A percentile compares a stretch with the other conserved stretches of the same genome.
These are phyloP conservation scores for Phytophthora agathidicida DNA, from an alignment of 352 stramenopile genomes.

Conservation along the genomic window DNA sequence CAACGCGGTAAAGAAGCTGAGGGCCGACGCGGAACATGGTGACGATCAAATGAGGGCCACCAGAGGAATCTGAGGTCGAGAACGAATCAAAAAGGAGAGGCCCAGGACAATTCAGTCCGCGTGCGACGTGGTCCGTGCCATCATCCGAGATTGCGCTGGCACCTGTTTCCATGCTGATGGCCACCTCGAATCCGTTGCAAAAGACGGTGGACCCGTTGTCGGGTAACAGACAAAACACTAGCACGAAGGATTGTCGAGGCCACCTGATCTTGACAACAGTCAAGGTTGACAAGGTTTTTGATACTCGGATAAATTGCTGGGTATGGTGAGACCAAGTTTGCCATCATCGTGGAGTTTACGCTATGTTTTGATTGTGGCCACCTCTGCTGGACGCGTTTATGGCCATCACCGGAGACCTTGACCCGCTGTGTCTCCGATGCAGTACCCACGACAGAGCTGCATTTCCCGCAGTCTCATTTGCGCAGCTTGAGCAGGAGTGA, in stretches of 20 bases:
- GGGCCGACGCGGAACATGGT: slow-evolving; percentile 23
- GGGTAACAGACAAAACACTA: not conserved
- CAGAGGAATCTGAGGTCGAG: slow-evolving; percentile 24
- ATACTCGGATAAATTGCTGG: slow-evolving; percentile 2
- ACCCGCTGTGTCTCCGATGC: too few species aligned
- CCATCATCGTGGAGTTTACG: slow-evolving; percentile 1
- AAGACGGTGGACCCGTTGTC: slow-evolving; percentile 11
- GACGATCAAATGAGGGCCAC: slow-evolving; percentile 8
- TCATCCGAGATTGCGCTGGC: slow-evolving; percentile 10
- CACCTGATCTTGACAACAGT: not conserved
- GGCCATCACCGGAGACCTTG: too few species aligned
- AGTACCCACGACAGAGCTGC: not conserved
- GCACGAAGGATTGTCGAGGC: not conserved
- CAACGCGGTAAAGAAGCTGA: slow-evolving; percentile 10
- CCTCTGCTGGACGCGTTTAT: not conserved
- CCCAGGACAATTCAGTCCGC: not conserved
- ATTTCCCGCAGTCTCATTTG: slow-evolving; percentile 79
- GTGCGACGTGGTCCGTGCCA: not conserved
- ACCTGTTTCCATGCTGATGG: slow-evolving; percentile 9
- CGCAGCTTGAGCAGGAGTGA: slow-evolving; percentile 91
- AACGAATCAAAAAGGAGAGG: slow-evolving; percentile 2
- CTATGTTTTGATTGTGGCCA: slow-evolving; percentile 4
- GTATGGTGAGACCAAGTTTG: slow-evolving; percentile 9
- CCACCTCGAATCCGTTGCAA: slow-evolving; percentile 11
- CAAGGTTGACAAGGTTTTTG: not conserved